These are phyloP conservation scores for Tausonia pullulans DNA, from an alignment of 1,284 basidiomycete genomes.

Conservation along the genomic window DNA sequence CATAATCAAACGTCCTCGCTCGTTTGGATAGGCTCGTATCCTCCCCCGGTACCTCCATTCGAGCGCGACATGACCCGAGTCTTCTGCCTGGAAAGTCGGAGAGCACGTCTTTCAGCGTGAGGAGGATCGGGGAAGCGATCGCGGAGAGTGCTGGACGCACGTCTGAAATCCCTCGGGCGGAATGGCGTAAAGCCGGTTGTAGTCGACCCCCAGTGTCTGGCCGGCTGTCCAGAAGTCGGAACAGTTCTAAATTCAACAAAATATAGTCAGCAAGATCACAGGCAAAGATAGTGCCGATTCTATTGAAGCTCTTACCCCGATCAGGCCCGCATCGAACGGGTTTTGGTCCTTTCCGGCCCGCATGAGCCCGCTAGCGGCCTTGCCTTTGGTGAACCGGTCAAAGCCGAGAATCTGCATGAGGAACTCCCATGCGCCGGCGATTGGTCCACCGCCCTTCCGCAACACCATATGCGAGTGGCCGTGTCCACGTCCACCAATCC, in stretches of 20 bases:
- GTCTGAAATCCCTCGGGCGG: slow-evolving; percentile 59
- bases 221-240: slow-evolving; percentile 90
- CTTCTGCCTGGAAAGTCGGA: slow-evolving; percentile 36
- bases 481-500: slow-evolving; percentile 29
- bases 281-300: not conserved
- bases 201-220: slow-evolving; percentile 74
- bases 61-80: slow-evolving; percentile 26
- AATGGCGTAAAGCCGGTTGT: slow-evolving; percentile 78
- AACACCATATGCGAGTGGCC: slow-evolving; percentile 24
- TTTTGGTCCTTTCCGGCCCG: slow-evolving; percentile 56
- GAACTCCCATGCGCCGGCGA: slow-evolving; percentile 46
- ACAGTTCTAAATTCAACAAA: slow-evolving; percentile 51
- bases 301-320: slow-evolving; percentile 34
- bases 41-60: slow-evolving; percentile 2
- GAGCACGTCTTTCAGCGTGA: not conserved
- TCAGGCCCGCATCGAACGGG: slow-evolving; percentile 79
- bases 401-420: slow-evolving; percentile 80
- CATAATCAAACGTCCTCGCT: slow-evolving; percentile 30
- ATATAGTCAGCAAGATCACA: not conserved
- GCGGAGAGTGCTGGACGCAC: not conserved
- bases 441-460: slow-evolving; percentile 14
- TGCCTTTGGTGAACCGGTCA: slow-evolving; percentile 83
- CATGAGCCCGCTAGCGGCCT: slow-evolving; percentile 67
- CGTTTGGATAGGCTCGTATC: slow-evolving; percentile 26
- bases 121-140: not conserved